Evolutionary conservation across 257 asterid genomes (phyloP).

Genomic region (Cordia subcordata): DNA sequence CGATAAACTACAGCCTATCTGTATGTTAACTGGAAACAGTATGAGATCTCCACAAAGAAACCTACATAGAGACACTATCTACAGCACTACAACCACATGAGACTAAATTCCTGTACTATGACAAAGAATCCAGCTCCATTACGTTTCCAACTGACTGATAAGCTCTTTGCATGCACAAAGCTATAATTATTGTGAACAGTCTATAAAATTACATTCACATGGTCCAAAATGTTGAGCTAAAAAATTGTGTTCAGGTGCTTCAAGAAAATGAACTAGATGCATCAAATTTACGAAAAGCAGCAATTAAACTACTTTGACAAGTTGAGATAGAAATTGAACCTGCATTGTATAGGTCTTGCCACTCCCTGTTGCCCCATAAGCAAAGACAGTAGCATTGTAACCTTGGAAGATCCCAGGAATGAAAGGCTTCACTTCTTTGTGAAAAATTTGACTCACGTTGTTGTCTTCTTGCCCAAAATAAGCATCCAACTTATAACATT

Average conservation of each 20-base stretch:
- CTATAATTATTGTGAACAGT: no score
- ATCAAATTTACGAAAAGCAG: neutral
- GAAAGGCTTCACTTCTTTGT: constrained; percentile 71
- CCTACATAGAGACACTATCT: no score
- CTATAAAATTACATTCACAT: no score
- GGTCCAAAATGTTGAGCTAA: no score
- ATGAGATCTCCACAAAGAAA: no score
- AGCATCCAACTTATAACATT: constrained; percentile 71
- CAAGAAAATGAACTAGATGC: neutral
- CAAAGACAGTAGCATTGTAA: constrained; percentile 70
- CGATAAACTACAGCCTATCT: neutral
- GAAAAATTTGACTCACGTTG: constrained; percentile 54
- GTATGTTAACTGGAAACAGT: no score
- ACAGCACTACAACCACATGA: no score
- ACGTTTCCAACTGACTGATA: no score
- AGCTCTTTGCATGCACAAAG: no score
- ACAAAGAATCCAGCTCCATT: no score
- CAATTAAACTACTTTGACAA: neutral
- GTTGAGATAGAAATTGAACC: constrained; percentile 32
- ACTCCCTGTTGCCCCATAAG: constrained; percentile 98
- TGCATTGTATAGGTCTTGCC: constrained; percentile 95
- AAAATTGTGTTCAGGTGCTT: no score
- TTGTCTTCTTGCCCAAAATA: constrained; percentile 61
- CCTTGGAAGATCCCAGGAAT: constrained; percentile 74
- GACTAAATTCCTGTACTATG: no score